Conservation (phyloP, 2,329 filamentous ascomycete genomes). For the Monilinia fructicola region DNA sequence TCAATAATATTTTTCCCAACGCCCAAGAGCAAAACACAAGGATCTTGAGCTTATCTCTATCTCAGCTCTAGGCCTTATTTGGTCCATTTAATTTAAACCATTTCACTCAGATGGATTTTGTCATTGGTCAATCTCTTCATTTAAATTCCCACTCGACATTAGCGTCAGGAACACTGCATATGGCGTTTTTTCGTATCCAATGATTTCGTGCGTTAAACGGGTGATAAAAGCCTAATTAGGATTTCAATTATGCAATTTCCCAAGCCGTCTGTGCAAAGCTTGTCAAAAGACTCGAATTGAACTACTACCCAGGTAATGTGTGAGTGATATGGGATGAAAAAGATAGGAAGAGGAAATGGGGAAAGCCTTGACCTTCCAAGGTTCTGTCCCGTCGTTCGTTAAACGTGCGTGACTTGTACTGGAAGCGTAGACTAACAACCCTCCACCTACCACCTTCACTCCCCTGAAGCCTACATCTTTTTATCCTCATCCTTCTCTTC, state of each 20-base stretch:
- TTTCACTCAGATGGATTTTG: neutral
- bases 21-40: slow-evolving; percentile 15
- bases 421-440: too few species aligned
- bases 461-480: slow-evolving; percentile 11
- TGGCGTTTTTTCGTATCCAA: slow-evolving; percentile 5
- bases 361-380: slow-evolving; percentile 19
- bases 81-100: slow-evolving; percentile 18
- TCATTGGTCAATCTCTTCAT: slow-evolving; percentile 21
- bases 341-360: slow-evolving; percentile 2
- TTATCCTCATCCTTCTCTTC: slow-evolving; percentile 6
- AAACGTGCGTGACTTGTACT: slow-evolving; percentile 1
- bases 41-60: neutral
- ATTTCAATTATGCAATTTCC: slow-evolving; percentile 20
- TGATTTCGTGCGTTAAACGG: neutral
- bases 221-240: slow-evolving; percentile 12
- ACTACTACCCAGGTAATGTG: too few species aligned
- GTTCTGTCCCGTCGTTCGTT: neutral
- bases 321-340: neutral
- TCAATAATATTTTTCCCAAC: neutral
- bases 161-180: slow-evolving; percentile 29
- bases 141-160: slow-evolving; percentile 23
- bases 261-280: slow-evolving; percentile 10
- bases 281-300: neutral
- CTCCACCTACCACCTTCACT: slow-evolving; percentile 9
- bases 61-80: slow-evolving; percentile 14